Percentiles rank a stretch among this genome's conserved stretches.
Evolutionary conservation across 345 rosid genomes (phyloP).

Genomic region (Cochlearia excelsa): DNA sequence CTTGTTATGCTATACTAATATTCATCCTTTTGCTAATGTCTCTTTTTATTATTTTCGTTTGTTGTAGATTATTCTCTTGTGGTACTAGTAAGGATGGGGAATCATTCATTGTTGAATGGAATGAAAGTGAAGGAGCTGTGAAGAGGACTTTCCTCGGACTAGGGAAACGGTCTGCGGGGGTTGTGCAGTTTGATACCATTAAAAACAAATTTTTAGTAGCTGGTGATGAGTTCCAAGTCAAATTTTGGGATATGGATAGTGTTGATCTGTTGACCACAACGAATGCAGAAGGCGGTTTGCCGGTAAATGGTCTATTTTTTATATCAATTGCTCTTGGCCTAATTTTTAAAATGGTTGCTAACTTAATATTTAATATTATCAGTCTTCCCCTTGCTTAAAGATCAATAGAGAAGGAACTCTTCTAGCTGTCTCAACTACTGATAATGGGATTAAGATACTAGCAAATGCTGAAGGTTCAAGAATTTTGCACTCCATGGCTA

Average conservation of each 20-base stretch:
- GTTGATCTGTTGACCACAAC: constrained; percentile 50
- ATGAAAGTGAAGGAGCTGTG: constrained; percentile 70
- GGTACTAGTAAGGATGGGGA: constrained; percentile 70
- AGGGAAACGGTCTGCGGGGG: constrained; percentile 59
- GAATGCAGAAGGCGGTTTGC: constrained; percentile 63
- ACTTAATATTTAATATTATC: constrained; percentile 15
- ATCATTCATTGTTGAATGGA: constrained; percentile 67
- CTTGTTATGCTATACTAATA: constrained; percentile 2
- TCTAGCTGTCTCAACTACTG: constrained; percentile 68
- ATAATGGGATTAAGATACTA: constrained; percentile 61
- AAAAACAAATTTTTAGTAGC: constrained; percentile 64
- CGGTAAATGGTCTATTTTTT: constrained; percentile 38
- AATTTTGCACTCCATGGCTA: constrained; percentile 48
- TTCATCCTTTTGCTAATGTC: constrained; percentile 21
- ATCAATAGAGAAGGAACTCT: constrained; percentile 65
- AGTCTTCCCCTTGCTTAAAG: constrained; percentile 66
- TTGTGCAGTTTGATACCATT: constrained; percentile 70
- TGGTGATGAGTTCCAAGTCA: constrained; percentile 66
- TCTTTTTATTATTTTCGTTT: constrained; percentile 3
- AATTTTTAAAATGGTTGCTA: constrained; percentile 16
- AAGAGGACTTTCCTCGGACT: constrained; percentile 60
- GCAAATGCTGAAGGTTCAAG: constrained; percentile 59
- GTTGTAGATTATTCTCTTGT: constrained; percentile 58
- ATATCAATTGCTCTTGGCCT: constrained; percentile 11
- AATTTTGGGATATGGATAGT: constrained; percentile 79